phyloP scores from a whole-genome alignment of 805 yeast genomes.

The Wickerhamiella occidentalis region DNA sequence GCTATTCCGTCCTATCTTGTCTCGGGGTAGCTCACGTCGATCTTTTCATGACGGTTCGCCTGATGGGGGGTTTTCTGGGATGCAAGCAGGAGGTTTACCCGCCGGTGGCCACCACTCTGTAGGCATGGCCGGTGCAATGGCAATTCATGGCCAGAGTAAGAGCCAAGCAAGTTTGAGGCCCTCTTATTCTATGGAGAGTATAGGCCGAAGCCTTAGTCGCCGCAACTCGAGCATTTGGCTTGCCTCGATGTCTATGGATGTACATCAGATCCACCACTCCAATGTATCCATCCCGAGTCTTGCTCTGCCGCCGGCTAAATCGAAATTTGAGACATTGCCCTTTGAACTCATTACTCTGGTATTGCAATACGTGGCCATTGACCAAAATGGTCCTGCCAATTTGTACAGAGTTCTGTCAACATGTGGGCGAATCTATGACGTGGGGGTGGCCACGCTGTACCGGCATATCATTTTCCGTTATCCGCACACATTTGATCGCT shows the following conservation, averaged over 20 bases:
- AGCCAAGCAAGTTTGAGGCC: too few species aligned
- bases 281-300: conserved; percentile 1
- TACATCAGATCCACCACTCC: conserved; percentile 11
- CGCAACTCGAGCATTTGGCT: conserved; percentile 18
- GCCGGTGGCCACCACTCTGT: neutral
- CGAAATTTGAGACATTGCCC: conserved; percentile 17
- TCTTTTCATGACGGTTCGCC: neutral
- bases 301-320: neutral
- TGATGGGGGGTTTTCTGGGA: neutral
- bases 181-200: neutral
- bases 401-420: conserved; percentile 19
- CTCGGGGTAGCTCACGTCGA: neutral
- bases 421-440: conserved; percentile 26
- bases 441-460: conserved; percentile 29
- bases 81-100: too few species aligned
- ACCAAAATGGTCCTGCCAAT: conserved; percentile 14
- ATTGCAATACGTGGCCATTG: conserved; percentile 19
- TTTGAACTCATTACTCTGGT: conserved; percentile 22
- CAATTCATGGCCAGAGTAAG: neutral
- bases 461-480: conserved; percentile 46
- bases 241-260: conserved; percentile 16
- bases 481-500: conserved; percentile 66
- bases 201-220: conserved; percentile 7
- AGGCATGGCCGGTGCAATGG: neutral
- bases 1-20: neutral